Evolutionary conservation across 2,329 filamentous ascomycete species (phyloP).

Genomic region (Cytospora schulzeri): DNA sequence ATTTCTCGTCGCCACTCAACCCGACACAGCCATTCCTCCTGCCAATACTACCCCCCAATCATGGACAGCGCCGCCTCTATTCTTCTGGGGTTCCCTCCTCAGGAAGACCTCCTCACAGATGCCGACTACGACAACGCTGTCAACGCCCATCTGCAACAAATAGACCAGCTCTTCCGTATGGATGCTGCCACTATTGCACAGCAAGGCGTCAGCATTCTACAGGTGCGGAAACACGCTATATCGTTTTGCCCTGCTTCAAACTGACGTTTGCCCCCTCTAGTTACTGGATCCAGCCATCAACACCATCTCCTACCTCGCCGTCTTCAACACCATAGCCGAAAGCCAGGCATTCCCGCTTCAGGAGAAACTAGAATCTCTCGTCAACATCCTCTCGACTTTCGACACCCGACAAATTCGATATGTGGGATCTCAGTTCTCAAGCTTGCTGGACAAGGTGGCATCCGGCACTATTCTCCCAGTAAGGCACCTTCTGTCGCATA

Average conservation of each 20-base stretch:
- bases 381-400: constrained; percentile 52
- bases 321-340: constrained; percentile 47
- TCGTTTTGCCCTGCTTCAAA: neutral
- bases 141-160: constrained; percentile 40
- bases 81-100: constrained; percentile 47
- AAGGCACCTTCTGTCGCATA: constrained; percentile 28
- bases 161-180: constrained; percentile 43
- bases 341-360: constrained; percentile 34
- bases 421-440: constrained; percentile 45
- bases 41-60: neutral
- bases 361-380: constrained; percentile 33
- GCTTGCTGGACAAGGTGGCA: constrained; percentile 46
- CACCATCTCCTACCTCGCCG: constrained; percentile 53
- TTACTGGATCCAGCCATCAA: constrained; percentile 50
- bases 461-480: constrained; percentile 47
- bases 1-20: neutral
- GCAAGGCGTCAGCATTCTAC: constrained; percentile 43
- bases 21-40: neutral
- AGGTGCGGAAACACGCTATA: constrained; percentile 37
- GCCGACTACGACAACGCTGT: constrained; percentile 45
- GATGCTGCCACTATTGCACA: constrained; percentile 37
- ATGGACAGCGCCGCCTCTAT: constrained; percentile 44
- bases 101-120: constrained; percentile 33
- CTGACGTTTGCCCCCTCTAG: constrained; percentile 35
- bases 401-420: constrained; percentile 57